Evolutionary conservation across 2,329 filamentous ascomycete species (phyloP), one percentile per base, ranked within the genome.

Genomic region (Calonectria naviculata): DNA sequence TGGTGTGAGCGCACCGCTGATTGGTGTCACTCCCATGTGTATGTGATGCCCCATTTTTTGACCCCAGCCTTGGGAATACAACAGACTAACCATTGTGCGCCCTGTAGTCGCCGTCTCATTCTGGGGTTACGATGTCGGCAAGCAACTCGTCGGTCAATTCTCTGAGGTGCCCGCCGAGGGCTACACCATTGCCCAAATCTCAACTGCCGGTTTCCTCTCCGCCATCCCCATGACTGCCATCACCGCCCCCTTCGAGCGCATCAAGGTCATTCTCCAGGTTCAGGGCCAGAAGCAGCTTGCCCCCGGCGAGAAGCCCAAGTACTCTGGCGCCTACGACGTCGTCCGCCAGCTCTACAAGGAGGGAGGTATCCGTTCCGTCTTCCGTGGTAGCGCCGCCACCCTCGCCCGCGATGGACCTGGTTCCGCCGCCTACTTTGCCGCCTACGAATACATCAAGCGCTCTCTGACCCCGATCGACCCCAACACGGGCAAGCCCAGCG

Each of bases 21-120:
- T 98, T 12, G 97, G 97, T 65, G 97, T 99, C 19, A 99, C 97
- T 72, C 97, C 97, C 67, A 99, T 99, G 97, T 99, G 95, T 98
- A 90, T 85, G 95, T 91, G 44, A 38, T 28, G 21, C 3, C 17
- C 7, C 3, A 9, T 3, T 3, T 38, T 26, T 56, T 26, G 12
- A 15, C n/a, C 21, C 26, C 21, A 9, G 13, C 21, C 15, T 36
- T 36, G 17, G n/a, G 21, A 56, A 36, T 36, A 10, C 28, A 15
- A 9, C 26, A 49, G n/a, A 19, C 36, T 70, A 47, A 42, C 49
- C 7, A 19, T 12, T 46, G 38, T 42, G 56, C 56, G 17, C 44
- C 21, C 46, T 54, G 13, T 68, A 93, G 91, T 93, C 83, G 91
- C 91, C 81, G 91, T 93, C 75, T 92, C 88, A 70, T 90, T 92